A percentile compares a stretch with the other conserved stretches of the same genome.
These are phyloP conservation scores for Xerocomellus intermedius DNA, from an alignment of 768 basidiomycete genomes.

Conservation along the genomic window DNA sequence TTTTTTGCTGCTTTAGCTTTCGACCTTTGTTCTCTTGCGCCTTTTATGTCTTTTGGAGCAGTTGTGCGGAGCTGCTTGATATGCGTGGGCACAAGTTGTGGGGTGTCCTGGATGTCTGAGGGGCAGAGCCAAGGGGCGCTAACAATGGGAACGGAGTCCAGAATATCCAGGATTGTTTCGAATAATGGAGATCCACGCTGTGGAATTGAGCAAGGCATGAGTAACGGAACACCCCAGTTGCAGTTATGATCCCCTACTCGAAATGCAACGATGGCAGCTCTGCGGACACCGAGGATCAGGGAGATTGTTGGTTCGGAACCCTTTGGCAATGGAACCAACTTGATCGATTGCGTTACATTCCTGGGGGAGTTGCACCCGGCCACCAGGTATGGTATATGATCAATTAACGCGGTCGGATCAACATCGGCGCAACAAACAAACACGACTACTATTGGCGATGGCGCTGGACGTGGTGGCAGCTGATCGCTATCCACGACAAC, in stretches of 20 bases:
- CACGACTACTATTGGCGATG: constrained; percentile 38
- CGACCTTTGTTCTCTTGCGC: constrained; percentile 56
- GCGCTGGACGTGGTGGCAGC: not conserved
- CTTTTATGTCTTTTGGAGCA: constrained; percentile 76
- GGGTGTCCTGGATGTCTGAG: constrained; percentile 8
- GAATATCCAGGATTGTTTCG: constrained; percentile 34
- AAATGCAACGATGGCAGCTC: constrained; percentile 64
- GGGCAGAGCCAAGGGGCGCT: constrained; percentile 64
- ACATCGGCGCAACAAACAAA: constrained; percentile 76
- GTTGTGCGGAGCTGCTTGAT: constrained; percentile 80
- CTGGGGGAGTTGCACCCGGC: constrained; percentile 66
- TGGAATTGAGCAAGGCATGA: not conserved
- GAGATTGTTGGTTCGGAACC: constrained; percentile 65
- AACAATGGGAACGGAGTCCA: constrained; percentile 53
- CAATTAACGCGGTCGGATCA: constrained; percentile 67
- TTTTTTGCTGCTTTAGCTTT: constrained; percentile 50
- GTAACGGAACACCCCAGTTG: not conserved
- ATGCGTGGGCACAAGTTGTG: constrained; percentile 61
- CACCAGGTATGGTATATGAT: constrained; percentile 74
- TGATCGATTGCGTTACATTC: constrained; percentile 38
- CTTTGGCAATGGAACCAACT: constrained; percentile 62
- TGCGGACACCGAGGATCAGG: constrained; percentile 58
- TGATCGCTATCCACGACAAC: constrained; percentile 2
- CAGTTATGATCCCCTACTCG: constrained; percentile 49
- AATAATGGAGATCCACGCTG: constrained; percentile 45